Conservation (phyloP, 2,329 filamentous ascomycete genomes). For the Periglandula ipomoeae region DNA sequence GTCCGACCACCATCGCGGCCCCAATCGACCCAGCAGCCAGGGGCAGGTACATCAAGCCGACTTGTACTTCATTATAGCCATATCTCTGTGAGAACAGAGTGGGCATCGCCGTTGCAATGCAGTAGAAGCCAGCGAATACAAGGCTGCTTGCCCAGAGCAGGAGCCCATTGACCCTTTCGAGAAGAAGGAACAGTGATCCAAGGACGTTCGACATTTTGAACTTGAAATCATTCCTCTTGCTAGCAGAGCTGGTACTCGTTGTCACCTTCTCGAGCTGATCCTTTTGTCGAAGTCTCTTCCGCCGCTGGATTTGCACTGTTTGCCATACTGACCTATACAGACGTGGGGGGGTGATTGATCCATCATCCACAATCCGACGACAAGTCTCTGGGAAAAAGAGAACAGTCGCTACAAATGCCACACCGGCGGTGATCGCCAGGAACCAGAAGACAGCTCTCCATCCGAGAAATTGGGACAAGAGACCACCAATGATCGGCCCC, state of each 20-base stretch:
- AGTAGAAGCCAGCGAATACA: constrained; percentile 42
- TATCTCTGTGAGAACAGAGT: constrained; percentile 42
- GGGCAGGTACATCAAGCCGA: constrained; percentile 46
- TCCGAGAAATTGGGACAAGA: constrained; percentile 45
- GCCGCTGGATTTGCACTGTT: constrained; percentile 15
- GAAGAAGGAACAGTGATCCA: constrained; percentile 29
- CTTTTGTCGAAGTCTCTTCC: not conserved
- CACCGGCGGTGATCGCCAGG: constrained; percentile 35
- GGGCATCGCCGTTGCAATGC: constrained; percentile 35
- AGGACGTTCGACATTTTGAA: constrained; percentile 33
- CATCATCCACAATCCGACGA: constrained; percentile 40
- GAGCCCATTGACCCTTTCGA: constrained; percentile 32
- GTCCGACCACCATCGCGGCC: constrained; percentile 38
- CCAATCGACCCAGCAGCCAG: constrained; percentile 39
- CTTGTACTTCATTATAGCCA: constrained; percentile 44
- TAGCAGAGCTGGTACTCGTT: constrained; percentile 8
- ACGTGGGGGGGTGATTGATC: constrained; percentile 33
- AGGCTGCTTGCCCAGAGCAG: constrained; percentile 35
- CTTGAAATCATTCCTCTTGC: constrained; percentile 19
- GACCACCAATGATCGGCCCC: constrained; percentile 49
- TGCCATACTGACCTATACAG: constrained; percentile 27
- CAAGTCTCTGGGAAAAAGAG: constrained; percentile 47
- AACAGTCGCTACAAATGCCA: constrained; percentile 32
- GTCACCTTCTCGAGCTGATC: constrained; percentile 1
- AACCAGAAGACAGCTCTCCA: constrained; percentile 58